Evolutionary conservation across 2,329 filamentous ascomycete species (phyloP), one percentile per base, ranked within the genome.

Genomic region (Penicillium italicum): DNA sequence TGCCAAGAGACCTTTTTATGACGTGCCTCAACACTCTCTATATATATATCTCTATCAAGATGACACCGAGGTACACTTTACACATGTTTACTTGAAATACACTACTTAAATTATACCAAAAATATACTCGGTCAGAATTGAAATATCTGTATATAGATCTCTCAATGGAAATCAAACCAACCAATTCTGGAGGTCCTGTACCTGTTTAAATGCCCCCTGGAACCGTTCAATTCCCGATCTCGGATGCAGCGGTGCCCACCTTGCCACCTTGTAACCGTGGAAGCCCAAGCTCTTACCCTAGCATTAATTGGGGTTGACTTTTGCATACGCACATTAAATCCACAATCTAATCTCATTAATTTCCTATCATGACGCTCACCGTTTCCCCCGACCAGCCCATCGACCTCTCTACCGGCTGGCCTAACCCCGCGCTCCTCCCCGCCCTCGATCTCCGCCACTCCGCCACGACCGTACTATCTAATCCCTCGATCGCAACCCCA

Each of bases 351-450:
- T n/a, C n/a, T 12, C 8, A 28, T 16, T 31, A 12, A 24, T 28
- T 18, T 22, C 16, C 28, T 24, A 24, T 18, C 34, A 62, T 62
- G 60, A 40, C 45, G 20, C 20, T 53, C 28, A 54, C 48, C 26
- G 36, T 38, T 22, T 37, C 55, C 24, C 46, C 55, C 41, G 53
- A 62, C 6, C 53, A 48, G 3, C 34, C 58, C 50, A 77, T 80
- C 50, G 73, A 80, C 64, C 71, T 80, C 14, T 69, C 74, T 50
- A 69, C 69, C 52, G 78, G 78, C 26, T 78, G 75, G 74, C 80
- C 80, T 4, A 77, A 79, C 67, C 73, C 79, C 36, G 72, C 76
- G 28, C 81, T 94, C 7, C 80, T 95, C 10, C 89, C 91, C 7
- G 81, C 82, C 2, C 70, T 78, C 5, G 77, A 85, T 14, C 79